Evolutionary conservation across 2,329 filamentous ascomycete species (phyloP), one percentile per base, ranked within the genome.

Genomic region (Teratosphaeria destructans): DNA sequence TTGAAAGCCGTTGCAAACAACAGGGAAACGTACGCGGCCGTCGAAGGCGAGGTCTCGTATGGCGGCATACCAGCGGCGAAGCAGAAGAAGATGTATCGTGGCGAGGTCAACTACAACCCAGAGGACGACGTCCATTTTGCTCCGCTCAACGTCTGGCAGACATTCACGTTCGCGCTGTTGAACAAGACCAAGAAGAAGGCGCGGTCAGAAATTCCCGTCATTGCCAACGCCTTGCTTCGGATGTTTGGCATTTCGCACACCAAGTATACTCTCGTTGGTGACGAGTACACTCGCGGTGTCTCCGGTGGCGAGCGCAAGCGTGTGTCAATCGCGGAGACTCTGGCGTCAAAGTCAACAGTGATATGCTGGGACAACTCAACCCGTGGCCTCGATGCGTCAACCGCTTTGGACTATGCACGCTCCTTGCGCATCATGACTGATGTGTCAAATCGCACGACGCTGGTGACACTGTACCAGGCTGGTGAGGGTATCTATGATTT

Each of bases 291-390:
- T 6, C 82, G 87, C 54, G 89, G 89, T 71, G 86, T 93, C 0
- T 89, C 85, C 54, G 89, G 89, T 66, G 89, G 89, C 60, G 89
- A 94, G 74, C 77, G 89, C 43, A 93, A 92, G 72, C 86, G 89
- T 68, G 88, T 90, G 8, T 86, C 85, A 26, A 90, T 93, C 63
- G 87, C 87, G 1, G 89, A 93, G 73, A 89, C 87, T 0, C 74
- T 93, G 26, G 85, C 87, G 4, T 87, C 87, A 6, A 87, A 88
- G 71, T 85, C 85, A 0, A 85, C 86, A 0, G 85, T 92, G 1
- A 84, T 88, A 37, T 86, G 85, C 63, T 92, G 87, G 87, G 89
- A 93, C 66, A 93, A 93, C 71, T 86, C 83, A 0, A 93, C 88
- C 0, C 79, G 89, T 55, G 89, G 89, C n/a, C 77, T 93, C 0